Evolutionary conservation across 108 stramenopile genomes (phyloP), one percentile per base, ranked within the genome.

Genomic region (Parietichytrium sp.): DNA sequence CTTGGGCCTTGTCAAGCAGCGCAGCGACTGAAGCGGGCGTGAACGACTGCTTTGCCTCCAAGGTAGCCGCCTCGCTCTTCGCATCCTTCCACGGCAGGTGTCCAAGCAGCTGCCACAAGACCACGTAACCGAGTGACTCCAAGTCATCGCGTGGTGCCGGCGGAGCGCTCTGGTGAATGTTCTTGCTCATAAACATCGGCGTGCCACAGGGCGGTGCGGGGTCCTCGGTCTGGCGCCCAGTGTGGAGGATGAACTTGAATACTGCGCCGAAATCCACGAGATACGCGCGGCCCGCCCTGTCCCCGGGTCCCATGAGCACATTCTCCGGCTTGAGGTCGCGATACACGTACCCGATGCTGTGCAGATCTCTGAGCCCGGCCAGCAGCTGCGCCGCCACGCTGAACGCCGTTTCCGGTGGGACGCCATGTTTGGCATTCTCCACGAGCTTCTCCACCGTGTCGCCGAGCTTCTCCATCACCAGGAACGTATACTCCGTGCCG

Each of bases 251-350:
- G 15, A 45, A 33, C 61, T 72, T 72, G 61, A 33, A 72, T 6
- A 20, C 61, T 13, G 61, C 61, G 42, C 61, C 61, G 45, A 72
- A 72, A 42, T 72, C 61, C 33, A 72, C 61, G 8, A 72, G 7
- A 27, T 23, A 72, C 0, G 45, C 38, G 15, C 20, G 36, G 38
- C 12, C 15, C 23, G 18, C 33, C 0, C 20, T 42, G 38, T 31
- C 61, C 38, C 20, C 25, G 29, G 38, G 61, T 10, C 61, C 61
- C 13, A 72, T 33, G 38, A 72, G 36, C 15, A 72, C 36, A 25
- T 72, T 72, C 15, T 72, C 61, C 0, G 61, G 61, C 61, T 72
- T 72, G 42, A 72, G 38, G 42, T 72, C 61, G 8, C 61, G 33
- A 38, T 45, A 72, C 7, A 72, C 33, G 2, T 18, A 72, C 16